Percentiles rank a stretch among this genome's conserved stretches.
Evolutionary conservation across 2,329 filamentous ascomycete genomes (phyloP).

Genomic region (Aspergillus phoenicis): DNA sequence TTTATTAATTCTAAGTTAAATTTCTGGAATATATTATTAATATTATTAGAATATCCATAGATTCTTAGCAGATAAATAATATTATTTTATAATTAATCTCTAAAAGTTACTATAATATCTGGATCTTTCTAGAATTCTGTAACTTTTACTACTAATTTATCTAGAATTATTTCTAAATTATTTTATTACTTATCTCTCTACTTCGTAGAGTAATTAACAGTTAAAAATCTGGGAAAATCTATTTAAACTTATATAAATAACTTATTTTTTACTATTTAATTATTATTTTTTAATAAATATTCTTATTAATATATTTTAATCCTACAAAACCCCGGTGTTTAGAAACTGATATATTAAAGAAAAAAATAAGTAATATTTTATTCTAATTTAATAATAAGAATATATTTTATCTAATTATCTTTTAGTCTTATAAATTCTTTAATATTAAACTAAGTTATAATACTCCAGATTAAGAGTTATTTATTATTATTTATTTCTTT

Average conservation of each 20-base stretch:
- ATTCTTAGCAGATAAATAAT: not conserved
- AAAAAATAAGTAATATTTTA: not conserved
- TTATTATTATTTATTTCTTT: slow-evolving; percentile 1
- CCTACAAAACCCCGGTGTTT: not conserved
- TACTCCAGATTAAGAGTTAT: not conserved
- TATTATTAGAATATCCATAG: not conserved
- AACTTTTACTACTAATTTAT: not conserved
- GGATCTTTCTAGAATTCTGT: not conserved
- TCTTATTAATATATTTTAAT: not conserved
- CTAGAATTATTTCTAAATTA: not conserved
- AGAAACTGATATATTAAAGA: not conserved
- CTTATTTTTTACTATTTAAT: not conserved
- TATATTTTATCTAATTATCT: not conserved
- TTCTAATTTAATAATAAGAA: no score
- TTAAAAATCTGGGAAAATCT: not conserved
- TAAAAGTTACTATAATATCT: not conserved
- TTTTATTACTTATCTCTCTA: not conserved
- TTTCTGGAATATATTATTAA: not conserved
- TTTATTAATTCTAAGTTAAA: not conserved
- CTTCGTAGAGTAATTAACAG: not conserved
- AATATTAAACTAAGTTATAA: not conserved
- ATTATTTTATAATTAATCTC: not conserved
- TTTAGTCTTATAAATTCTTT: not conserved
- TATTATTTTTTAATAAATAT: not conserved
- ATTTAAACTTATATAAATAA: not conserved